Percentiles rank a stretch among this genome's conserved stretches.
Evolutionary conservation across 2,329 filamentous ascomycete species (phyloP).

Genomic region (Colletotrichum tropicale): DNA sequence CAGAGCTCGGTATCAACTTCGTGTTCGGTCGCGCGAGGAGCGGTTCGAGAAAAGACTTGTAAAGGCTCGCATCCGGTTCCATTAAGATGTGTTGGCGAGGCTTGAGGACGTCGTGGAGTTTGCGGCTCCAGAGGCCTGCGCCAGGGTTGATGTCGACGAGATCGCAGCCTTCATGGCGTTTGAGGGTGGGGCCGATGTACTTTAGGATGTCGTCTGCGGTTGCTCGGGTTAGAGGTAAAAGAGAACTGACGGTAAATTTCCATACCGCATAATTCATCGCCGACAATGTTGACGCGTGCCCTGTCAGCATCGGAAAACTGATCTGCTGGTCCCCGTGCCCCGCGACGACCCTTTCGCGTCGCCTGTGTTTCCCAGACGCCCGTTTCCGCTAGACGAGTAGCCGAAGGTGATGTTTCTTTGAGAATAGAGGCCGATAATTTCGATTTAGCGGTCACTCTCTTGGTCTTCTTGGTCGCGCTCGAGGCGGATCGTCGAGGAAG

Average conservation of each 20-base stretch:
- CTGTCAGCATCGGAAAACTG: not conserved
- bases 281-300: not conserved
- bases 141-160: slow-evolving; percentile 89
- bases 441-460: not conserved
- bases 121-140: slow-evolving; percentile 76
- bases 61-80: slow-evolving; percentile 69
- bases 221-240: not conserved
- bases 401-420: not conserved
- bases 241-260: not conserved
- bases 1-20: slow-evolving; percentile 58
- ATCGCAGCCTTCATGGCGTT: slow-evolving; percentile 77
- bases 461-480: not conserved
- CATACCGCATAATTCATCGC: not conserved
- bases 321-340: not conserved
- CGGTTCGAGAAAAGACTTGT: slow-evolving; percentile 63
- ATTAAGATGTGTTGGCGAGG: slow-evolving; percentile 85
- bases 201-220: slow-evolving; percentile 68
- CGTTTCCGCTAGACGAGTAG: not conserved
- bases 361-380: not conserved
- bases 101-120: slow-evolving; percentile 74
- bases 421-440: not conserved
- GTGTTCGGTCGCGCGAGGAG: slow-evolving; percentile 56
- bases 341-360: not conserved
- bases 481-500: not conserved
- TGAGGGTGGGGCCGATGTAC: slow-evolving; percentile 72